Base-by-base conservation (phyloP, 176 grass and related monocot species). In the Avena sativa region DNA sequence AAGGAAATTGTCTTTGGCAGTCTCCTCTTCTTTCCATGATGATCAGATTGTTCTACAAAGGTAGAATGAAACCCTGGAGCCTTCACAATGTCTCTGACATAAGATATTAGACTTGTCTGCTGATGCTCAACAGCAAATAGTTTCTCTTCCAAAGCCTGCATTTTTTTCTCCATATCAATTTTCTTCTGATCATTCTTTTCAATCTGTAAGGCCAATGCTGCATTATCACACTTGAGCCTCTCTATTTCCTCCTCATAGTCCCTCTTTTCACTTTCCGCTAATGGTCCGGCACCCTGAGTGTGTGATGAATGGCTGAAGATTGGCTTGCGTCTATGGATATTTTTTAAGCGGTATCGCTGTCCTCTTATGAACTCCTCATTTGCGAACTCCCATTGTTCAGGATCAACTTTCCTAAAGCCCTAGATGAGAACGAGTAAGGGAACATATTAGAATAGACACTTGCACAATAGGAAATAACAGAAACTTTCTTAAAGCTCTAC, bases 321-420 rank as follows among this genome's bases (percentile, higher is more conserved):
- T 6, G 92, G 97, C 76, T 99, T 99, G 72, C 94, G 92, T 16
- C 97, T 90, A 73, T 94, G 90, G 74, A 99, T 99, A 68, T 90
- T 94, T 89, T 93, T 96, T 73, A 99, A 72, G 0, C 85, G 85
- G 55, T 94, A 66, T 34, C 55, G 85, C 56, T 94, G 87, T 12
- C 94, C 97, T 74, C 84, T 83, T 60, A 96, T 51, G 55, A 99
- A 99, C 26, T 92, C 92, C 2, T 99, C 97, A 71, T 99, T 99
- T 60, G 90, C 85, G 8, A 99, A 99, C 85, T 99, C 97, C 97
- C 97, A 96, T 78, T 94, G 89, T 20, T 96, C 94, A 2, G 97
- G 97, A 66, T 94, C 97, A 59, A 94, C 71, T 88, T 99, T 99
- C 69, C 82, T 93, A 81, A 99, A 99, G 30, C 97, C 97, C 94